Conservation (phyloP, 208 protist species). For the Endotrypanum monterogeii region DNA sequence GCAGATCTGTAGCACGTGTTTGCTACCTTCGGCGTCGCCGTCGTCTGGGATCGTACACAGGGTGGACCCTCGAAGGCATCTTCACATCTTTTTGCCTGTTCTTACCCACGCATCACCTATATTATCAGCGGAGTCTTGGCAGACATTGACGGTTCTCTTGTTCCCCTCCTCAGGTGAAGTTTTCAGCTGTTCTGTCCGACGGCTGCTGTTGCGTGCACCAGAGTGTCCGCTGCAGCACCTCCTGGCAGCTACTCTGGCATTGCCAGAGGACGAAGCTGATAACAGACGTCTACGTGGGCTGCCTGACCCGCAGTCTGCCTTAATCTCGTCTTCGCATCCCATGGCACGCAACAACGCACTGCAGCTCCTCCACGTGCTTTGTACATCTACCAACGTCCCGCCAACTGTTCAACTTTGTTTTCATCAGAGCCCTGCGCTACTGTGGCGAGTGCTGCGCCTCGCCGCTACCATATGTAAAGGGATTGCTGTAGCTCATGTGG, state of each 20-base stretch:
- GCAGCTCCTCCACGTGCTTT: constrained; percentile 28
- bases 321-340: constrained; percentile 10
- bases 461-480: constrained; percentile 19
- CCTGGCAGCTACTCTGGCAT: constrained; percentile 21
- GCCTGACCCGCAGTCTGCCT: neutral
- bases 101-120: constrained; percentile 35
- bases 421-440: constrained; percentile 54
- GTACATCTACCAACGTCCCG: constrained; percentile 19
- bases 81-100: constrained; percentile 24
- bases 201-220: constrained; percentile 11
- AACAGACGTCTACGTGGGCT: neutral
- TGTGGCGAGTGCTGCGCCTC: constrained; percentile 54
- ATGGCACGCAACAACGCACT: constrained; percentile 28
- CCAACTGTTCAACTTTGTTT: constrained; percentile 35
- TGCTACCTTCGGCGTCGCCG: neutral
- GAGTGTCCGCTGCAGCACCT: constrained; percentile 26
- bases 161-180: neutral
- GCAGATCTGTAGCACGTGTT: no score
- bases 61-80: neutral
- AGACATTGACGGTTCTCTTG: constrained; percentile 39
- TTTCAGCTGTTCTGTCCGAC: neutral
- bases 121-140: constrained; percentile 56
- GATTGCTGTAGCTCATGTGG: constrained; percentile 8
- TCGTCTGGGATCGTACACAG: neutral
- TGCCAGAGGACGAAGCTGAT: constrained; percentile 11